Evolutionary conservation across 2,329 filamentous ascomycete species (phyloP), one percentile per base, ranked within the genome.

Genomic region (Amylocarpus encephaloides): DNA sequence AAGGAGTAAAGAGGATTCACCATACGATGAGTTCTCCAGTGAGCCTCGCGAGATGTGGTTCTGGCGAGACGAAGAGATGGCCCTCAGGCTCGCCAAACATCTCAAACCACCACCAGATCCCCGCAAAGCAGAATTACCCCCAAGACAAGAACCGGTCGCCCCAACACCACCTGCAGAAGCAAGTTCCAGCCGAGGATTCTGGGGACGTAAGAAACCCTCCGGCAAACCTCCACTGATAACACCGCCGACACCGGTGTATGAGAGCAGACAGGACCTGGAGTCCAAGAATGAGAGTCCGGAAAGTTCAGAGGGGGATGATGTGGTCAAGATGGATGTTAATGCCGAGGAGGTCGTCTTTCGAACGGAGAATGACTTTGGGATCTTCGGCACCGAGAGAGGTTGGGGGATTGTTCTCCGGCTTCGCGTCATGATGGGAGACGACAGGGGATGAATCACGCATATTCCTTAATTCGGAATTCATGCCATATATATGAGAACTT

Each of bases 301-400:
- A 18, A 49, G 15, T 12, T 26, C 19, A 30, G 51, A 45, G 32
- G 38, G 12, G 40, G 51, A 42, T 26, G 57, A 60, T 36, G 53
- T 48, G 18, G 58, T 62, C 0, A 29, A 49, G 12, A 59, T 65
- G 56, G 47, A 57, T 33, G 58, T 66, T 1, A 51, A 50, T 34
- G 60, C 57, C 2, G 62, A 65, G 43, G 76, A 80, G 44, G 71
- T 72, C 2, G 73, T 80, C 2, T 79, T 83, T 64, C 77, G 80
- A 51, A 88, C 83, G 64, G 68, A 94, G 54, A 83, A 80, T 62
- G 86, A 85, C 1, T 71, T 88, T 38, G 87, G 83, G 5, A 81
- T 95, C 26, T 61, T 57, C 41, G 60, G 57, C 5, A 61, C 57
- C 0, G 52, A 63, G 35, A 59, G 49, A 7, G 63, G 62, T 1